Evolutionary conservation across 352 stramenopile genomes (phyloP).

Genomic region (Pythium dissimile): DNA sequence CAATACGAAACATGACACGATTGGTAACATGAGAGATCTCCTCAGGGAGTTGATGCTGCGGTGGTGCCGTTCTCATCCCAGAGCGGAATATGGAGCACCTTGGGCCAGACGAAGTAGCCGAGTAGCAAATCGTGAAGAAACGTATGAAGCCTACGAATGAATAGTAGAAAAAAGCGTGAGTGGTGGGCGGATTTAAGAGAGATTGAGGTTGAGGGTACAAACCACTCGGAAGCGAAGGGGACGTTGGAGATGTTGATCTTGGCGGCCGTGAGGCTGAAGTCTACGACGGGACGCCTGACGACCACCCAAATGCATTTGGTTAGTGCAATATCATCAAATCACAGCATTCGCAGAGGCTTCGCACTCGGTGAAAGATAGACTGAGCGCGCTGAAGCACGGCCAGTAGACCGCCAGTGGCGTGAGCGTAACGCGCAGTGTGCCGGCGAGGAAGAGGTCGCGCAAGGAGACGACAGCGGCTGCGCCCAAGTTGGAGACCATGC

Average conservation of each 20-base stretch:
- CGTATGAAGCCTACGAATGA: slow-evolving; percentile 53
- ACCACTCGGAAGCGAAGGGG: slow-evolving; percentile 80
- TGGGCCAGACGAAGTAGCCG: slow-evolving; percentile 78
- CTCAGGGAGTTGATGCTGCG: slow-evolving; percentile 1
- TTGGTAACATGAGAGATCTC: too few relatives aligned
- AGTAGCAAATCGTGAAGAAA: slow-evolving; percentile 73
- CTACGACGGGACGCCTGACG: slow-evolving; percentile 63
- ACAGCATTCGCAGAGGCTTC: background rate
- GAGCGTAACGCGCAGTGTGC: slow-evolving; percentile 70
- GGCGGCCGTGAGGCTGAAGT: slow-evolving; percentile 75
- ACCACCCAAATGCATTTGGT: background rate
- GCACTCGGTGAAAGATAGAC: slow-evolving; percentile 71
- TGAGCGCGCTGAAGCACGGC: slow-evolving; percentile 69
- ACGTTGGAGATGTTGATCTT: slow-evolving; percentile 86
- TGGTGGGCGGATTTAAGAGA: background rate
- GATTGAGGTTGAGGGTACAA: background rate
- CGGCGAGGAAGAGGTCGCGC: slow-evolving; percentile 63
- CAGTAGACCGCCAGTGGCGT: slow-evolving; percentile 59
- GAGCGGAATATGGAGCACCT: slow-evolving; percentile 60
- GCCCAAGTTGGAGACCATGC: slow-evolving; percentile 59
- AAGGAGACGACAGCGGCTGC: slow-evolving; percentile 54
- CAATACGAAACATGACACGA: too few relatives aligned
- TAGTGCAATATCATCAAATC: background rate
- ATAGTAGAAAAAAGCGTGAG: background rate
- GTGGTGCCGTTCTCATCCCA: slow-evolving; percentile 39